Percentiles rank a stretch among this genome's conserved stretches.
Conservation (phyloP, 352 stramenopile species). For the Globisporangium abappressorium region DNA sequence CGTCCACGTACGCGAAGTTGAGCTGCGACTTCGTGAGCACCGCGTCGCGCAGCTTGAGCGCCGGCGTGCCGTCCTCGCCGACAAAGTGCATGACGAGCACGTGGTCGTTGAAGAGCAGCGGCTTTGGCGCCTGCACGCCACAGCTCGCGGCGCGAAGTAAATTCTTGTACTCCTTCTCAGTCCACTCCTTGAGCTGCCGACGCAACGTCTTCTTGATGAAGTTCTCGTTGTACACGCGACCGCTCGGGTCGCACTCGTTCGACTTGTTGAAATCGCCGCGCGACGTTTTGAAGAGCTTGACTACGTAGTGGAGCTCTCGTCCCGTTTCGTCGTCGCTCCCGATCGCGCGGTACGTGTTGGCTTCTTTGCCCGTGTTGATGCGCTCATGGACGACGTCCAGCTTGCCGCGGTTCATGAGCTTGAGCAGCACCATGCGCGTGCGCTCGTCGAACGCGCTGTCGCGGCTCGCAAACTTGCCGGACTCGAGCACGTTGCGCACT, state of each 20-base stretch:
- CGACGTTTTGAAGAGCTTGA: constrained; percentile 78
- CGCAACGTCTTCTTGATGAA: constrained; percentile 61
- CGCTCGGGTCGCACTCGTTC: constrained; percentile 45
- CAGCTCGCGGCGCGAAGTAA: constrained; percentile 29
- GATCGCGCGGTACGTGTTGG: constrained; percentile 50
- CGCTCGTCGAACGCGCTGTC: constrained; percentile 55
- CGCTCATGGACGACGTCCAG: constrained; percentile 39
- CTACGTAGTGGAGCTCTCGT: constrained; percentile 24
- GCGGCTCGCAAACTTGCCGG: constrained; percentile 31
- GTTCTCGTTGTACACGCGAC: constrained; percentile 47
- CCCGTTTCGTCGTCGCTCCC: constrained; percentile 24
- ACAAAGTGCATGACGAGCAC: constrained; percentile 57
- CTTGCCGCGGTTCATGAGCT: constrained; percentile 39
- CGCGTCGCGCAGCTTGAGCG: constrained; percentile 47
- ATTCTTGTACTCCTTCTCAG: constrained; percentile 49
- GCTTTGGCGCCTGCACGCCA: constrained; percentile 33
- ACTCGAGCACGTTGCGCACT: constrained; percentile 17
- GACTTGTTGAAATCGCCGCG: constrained; percentile 45
- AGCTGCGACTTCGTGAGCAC: constrained; percentile 40
- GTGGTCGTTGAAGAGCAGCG: constrained; percentile 47
- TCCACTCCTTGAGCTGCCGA: constrained; percentile 52
- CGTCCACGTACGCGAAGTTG: constrained; percentile 32
- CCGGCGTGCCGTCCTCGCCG: constrained; percentile 30
- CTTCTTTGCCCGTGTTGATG: constrained; percentile 44
- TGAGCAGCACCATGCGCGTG: constrained; percentile 42